Evolutionary conservation across 768 basidiomycete genomes (phyloP), one percentile per base, ranked within the genome.

Genomic region (Amyloporia xantha): DNA sequence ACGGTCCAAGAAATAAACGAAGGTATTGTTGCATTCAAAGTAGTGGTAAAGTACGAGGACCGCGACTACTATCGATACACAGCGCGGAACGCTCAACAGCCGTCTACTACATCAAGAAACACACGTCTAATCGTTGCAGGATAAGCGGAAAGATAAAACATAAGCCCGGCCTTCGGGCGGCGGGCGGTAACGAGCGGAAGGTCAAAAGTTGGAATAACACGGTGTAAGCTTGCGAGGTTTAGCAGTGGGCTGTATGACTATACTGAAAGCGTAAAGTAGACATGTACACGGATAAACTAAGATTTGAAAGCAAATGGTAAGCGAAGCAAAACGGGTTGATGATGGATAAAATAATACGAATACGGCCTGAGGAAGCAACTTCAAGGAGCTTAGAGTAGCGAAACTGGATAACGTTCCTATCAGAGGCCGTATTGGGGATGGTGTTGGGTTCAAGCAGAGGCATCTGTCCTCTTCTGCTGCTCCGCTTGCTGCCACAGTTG

Each of bases 401-500:
- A n/a, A n/a, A n/a, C n/a, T n/a, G n/a, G n/a, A n/a, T n/a, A n/a
- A n/a, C n/a, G n/a, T n/a, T n/a, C n/a, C n/a, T n/a, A n/a, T n/a
- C n/a, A n/a, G n/a, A n/a, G n/a, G n/a, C n/a, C n/a, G n/a, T n/a
- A n/a, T n/a, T n/a, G n/a, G n/a, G n/a, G n/a, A n/a, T n/a, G n/a
- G n/a, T n/a, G n/a, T n/a, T n/a, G 15, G 15, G 30, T 33, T 33
- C 30, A 33, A 33, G 30, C 30, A 33, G 30, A 33, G 30, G 30
- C 30, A 7, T 7, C 30, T 15, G 30, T 33, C 30, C 30, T 33
- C 30, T 33, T 33, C 9, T 30, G 42, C 38, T 21, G 38, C 19
- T 60, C 57, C 2, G 79, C 76, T 21, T 63, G 54, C 1, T 58
- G 62, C 74, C 78, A 79, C 10, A 75, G 54, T 5, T 66, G 51